Evolutionary conservation across 306 rosid genomes (phyloP).

Genomic region (Castanea mollissima): DNA sequence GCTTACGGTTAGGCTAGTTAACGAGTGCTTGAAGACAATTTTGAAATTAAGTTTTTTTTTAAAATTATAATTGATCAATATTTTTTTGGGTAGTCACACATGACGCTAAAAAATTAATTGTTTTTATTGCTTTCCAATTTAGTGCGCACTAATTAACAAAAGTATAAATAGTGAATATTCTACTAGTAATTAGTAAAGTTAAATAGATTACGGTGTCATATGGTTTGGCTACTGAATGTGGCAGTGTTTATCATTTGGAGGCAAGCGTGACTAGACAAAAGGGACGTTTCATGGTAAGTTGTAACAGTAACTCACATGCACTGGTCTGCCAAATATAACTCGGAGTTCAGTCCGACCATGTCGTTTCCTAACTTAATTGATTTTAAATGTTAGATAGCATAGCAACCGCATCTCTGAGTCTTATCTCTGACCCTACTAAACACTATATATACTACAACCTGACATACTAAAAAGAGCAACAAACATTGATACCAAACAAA

Average conservation of each 20-base stretch:
- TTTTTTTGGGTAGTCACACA: too few relatives aligned
- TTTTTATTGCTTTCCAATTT: too few relatives aligned
- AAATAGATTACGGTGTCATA: not conserved
- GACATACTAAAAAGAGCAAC: not conserved
- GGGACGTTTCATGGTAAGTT: slow-evolving; percentile 47
- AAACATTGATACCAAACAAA: not conserved
- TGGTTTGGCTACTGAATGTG: not conserved
- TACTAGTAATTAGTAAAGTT: too few relatives aligned
- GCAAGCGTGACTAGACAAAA: slow-evolving; percentile 37
- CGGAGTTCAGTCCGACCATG: slow-evolving; percentile 1
- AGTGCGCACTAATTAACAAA: too few relatives aligned
- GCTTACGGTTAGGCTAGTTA: too few relatives aligned
- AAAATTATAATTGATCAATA: too few relatives aligned
- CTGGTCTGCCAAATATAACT: slow-evolving; percentile 42
- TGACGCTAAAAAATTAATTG: too few relatives aligned
- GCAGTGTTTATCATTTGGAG: slow-evolving; percentile 22
- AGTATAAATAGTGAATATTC: too few relatives aligned
- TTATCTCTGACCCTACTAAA: slow-evolving; percentile 10
- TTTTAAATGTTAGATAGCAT: not conserved
- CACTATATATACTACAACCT: slow-evolving; percentile 18
- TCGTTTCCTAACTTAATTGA: not conserved
- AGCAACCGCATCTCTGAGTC: slow-evolving; percentile 20
- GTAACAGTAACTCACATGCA: slow-evolving; percentile 54
- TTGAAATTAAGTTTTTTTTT: too few relatives aligned
- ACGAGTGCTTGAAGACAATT: too few relatives aligned